Percentiles rank a stretch among this genome's conserved stretches.
phyloP scores from a whole-genome alignment of 2,329 filamentous ascomycete species.

The Phialemonium atrogriseum region DNA sequence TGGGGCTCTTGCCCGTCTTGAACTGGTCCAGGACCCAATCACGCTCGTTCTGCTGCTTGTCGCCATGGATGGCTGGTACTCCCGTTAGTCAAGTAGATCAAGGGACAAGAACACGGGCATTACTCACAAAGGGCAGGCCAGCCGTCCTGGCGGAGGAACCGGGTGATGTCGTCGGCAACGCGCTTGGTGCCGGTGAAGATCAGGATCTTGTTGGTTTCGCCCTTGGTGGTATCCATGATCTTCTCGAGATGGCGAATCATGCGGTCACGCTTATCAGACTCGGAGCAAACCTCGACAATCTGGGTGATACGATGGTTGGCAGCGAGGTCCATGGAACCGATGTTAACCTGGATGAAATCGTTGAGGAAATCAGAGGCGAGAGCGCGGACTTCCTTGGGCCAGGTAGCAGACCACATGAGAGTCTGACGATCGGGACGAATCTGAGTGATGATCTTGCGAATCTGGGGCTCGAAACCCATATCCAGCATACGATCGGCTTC shows the following conservation, averaged over 20 bases:
- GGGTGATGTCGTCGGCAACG: constrained; percentile 94
- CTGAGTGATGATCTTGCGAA: constrained; percentile 96
- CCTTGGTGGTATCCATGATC: constrained; percentile 88
- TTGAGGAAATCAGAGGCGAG: constrained; percentile 84
- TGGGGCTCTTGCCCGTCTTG: constrained; percentile 98
- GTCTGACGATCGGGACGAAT: constrained; percentile 98
- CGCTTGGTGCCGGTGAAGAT: constrained; percentile 94
- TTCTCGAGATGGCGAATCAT: constrained; percentile 98
- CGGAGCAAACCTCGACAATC: constrained; percentile 90
- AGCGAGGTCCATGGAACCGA: constrained; percentile 89
- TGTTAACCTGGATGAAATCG: constrained; percentile 98
- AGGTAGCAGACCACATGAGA: constrained; percentile 99
- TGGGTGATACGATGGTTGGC: constrained; percentile 98
- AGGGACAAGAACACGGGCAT: constrained; percentile 32
- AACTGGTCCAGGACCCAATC: constrained; percentile 99
- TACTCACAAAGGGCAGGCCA: constrained; percentile 91
- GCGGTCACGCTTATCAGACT: constrained; percentile 94
- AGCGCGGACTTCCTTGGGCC: constrained; percentile 96
- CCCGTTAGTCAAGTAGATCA: constrained; percentile 30
- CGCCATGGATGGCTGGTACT: constrained; percentile 80
- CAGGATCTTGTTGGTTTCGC: constrained; percentile 93
- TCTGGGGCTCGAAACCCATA: constrained; percentile 99
- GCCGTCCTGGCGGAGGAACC: constrained; percentile 93
- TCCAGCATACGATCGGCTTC: constrained; percentile 99
- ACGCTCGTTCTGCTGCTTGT: constrained; percentile 99